Base-by-base conservation (phyloP, 225 moss, liverwort and hornwort species). In the Anthoceros angustus region DNA sequence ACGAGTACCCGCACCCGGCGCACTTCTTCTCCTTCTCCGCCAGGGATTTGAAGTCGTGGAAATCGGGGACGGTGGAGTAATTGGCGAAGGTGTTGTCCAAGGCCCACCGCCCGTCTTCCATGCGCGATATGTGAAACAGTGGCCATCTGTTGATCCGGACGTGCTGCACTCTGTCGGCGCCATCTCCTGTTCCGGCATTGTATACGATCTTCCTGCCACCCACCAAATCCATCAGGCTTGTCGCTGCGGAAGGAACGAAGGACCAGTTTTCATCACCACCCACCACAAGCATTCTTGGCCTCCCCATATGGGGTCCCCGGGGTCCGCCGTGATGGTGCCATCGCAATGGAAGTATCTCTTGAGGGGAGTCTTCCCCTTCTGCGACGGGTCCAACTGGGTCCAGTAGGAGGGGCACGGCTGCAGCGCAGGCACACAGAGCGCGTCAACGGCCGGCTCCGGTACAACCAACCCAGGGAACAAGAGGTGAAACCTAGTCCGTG, bases 91-190 rank as follows among this genome's bases (percentile, higher is more conserved):
- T 61, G 26, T 82, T 82, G 62, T 82, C 82, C 40, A 82, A 26
- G 42, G 67, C 25, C 79, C 82, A 82, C 24, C 76, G 68, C 10
- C 82, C 78, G 23, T 79, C 75, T 49, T 63, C 7, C 12, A 48
- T 0, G 0, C 78, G 78, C 21, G 67, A 55, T 9, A 76, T 71
- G n/a, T 41, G 0, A 11, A 78, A 64, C 10, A 72, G 71, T 45
- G 82, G 81, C 81, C 81, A 82, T 18, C 74, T 73, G 66, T 82
- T 79, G 55, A 82, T 63, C 49, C 66, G 78, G 71, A 79, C 76
- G 26, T 67, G 71, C 39, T 76, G 64, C 16, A 23, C 18, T 15
- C 23, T 55, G 55, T 55, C 55, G 14, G 7, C 55, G 4, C 32
- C 32, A 32, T 32, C 32, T 32, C 32, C 32, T 32, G 32, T 32